phyloP scores from a whole-genome alignment of 257 asterid species.

The Nicotiana noctiflora region DNA sequence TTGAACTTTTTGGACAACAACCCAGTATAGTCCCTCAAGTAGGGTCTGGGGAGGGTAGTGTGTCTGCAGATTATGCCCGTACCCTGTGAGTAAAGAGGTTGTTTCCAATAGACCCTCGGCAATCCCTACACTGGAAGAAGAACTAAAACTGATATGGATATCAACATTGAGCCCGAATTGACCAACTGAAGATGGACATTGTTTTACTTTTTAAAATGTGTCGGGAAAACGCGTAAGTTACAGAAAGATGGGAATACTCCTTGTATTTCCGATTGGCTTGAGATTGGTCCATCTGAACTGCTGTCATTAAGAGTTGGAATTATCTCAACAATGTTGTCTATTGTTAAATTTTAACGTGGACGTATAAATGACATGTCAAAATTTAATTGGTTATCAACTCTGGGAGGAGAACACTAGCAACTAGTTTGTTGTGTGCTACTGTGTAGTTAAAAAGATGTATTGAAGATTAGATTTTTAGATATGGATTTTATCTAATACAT shows the following conservation, averaged over 20 bases:
- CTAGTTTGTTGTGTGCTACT: background rate
- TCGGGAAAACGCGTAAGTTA: background rate
- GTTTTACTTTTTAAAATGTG: too few species aligned
- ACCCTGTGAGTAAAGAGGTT: too few species aligned
- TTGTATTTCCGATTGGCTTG: background rate
- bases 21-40: too few species aligned
- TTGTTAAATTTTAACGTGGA: background rate
- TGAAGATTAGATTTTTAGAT: background rate
- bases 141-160: background rate
- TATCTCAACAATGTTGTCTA: background rate
- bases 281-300: background rate
- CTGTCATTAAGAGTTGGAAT: background rate
- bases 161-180: background rate
- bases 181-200: too few species aligned
- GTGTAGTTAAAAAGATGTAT: background rate
- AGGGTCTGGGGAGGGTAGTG: too few species aligned
- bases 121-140: background rate
- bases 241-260: background rate
- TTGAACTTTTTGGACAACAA: background rate
- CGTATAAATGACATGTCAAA: background rate
- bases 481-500: background rate
- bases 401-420: background rate
- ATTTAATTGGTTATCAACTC: background rate
- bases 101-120: too few species aligned
- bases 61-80: too few species aligned